Conservation (phyloP, 2,329 filamentous ascomycete genomes). For the Cladosporium sp. region DNA sequence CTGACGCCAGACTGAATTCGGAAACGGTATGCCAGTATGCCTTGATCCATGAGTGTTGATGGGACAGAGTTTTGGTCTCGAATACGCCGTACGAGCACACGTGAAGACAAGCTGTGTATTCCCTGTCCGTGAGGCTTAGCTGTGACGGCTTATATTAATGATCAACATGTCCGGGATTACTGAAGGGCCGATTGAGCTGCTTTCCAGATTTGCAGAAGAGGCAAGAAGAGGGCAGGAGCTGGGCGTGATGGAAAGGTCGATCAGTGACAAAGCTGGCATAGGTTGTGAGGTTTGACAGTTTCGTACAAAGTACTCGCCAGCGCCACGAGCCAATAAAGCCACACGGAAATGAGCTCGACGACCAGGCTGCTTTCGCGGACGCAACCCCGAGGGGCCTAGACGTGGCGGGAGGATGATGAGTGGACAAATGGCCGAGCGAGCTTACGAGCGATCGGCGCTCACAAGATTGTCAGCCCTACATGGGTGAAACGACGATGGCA, state of each 20-base stretch:
- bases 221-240: neutral
- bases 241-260: too few relatives aligned
- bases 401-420: neutral
- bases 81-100: too few relatives aligned
- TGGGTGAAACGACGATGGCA: slow-evolving; percentile 10
- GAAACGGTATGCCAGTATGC: too few relatives aligned
- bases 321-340: too few relatives aligned
- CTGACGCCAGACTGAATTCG: neutral
- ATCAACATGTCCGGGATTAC: neutral
- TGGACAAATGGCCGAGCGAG: neutral
- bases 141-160: neutral
- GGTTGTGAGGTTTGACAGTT: neutral
- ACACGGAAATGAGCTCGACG: too few relatives aligned
- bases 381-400: neutral
- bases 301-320: neutral
- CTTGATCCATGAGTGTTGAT: neutral
- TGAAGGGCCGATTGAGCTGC: slow-evolving; percentile 3
- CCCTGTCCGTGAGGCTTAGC: neutral
- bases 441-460: slow-evolving; percentile 6
- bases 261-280: too few relatives aligned
- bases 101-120: neutral
- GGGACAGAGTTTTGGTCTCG: neutral
- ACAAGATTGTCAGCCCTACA: slow-evolving; percentile 8
- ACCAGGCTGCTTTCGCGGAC: neutral
- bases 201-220: slow-evolving; percentile 1